Base-by-base conservation (phyloP, 352 stramenopile genomes). In the Sclerospora graminicola region DNA sequence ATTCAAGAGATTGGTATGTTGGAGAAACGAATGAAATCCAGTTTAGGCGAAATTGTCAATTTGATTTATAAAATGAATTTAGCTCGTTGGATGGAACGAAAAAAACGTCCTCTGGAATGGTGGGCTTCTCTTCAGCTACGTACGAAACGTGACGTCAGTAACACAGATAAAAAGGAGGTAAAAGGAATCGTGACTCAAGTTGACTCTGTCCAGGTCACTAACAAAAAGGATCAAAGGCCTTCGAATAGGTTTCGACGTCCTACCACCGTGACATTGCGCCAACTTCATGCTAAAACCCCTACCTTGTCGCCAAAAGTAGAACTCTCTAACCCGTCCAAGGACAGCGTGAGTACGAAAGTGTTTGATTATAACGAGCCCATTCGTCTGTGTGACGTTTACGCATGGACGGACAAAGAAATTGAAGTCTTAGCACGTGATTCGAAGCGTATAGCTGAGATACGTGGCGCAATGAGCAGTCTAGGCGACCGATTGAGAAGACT, bases 341-440 rank as follows among this genome's bases (percentile, higher is more conserved):
- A n/a, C n/a, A n/a, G n/a, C n/a, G n/a, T n/a, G n/a, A n/a, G n/a
- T n/a, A n/a, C n/a, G n/a, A 41, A 37, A 13, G 24, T 6, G 14
- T 20, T 37, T 32, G 30, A 21, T 16, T 21, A n/a, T 31, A 5
- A 45, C 5, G 21, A 19, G 0, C 32, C 39, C 0, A 41, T 66
- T 28, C 31, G 34, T 5, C 29, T 80, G 9, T 53, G 60, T 16
- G 48, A 71, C 15, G 49, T 73, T 31, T 73, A 59, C 39, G 38
- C 41, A 16, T 81, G 69, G 72, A 70, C 45, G 1, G 62, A 84
- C 26, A 45, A 64, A 5, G 65, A 82, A 15, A 73, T 82, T 24
- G 59, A 71, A 19, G 26, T 11, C 2, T 62, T 77, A 41, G 53
- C 71, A 32, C 47, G 64, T 15, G 54, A 80, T 13, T 75, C 49